A percentile compares a stretch with the other conserved stretches of the same genome.
These are phyloP conservation scores for Phytophthora megakarya DNA, from an alignment of 352 stramenopile genomes.

Conservation along the genomic window DNA sequence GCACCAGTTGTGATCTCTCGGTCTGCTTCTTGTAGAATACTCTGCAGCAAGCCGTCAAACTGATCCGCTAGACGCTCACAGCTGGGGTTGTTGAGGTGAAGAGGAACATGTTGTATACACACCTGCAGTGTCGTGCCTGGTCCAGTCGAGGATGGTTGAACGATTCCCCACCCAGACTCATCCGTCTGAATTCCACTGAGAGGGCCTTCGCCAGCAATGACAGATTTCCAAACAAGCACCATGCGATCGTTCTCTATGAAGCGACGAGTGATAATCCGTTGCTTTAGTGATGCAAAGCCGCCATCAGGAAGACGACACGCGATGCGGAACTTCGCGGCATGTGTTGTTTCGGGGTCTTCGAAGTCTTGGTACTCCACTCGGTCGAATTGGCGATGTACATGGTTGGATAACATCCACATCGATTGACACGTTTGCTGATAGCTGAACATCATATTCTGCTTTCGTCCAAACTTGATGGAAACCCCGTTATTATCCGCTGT, in stretches of 20 bases:
- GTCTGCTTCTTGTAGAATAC: not conserved
- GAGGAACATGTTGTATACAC: not conserved
- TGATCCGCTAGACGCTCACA: not conserved
- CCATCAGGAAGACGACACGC: not conserved
- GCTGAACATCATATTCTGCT: not conserved
- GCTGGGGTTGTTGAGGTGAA: constrained; percentile 1
- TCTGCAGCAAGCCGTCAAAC: constrained; percentile 3
- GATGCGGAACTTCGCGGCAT: constrained; percentile 2
- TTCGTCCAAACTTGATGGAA: not conserved
- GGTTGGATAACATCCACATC: not conserved
- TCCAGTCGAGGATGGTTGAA: not conserved
- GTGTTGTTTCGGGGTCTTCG: not conserved
- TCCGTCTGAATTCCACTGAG: constrained; percentile 5
- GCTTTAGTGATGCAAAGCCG: not conserved
- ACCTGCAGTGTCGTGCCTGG: not conserved
- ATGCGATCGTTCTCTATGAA: constrained; percentile 1
- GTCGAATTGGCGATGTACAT: constrained; percentile 1
- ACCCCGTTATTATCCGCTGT: not conserved
- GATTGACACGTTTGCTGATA: not conserved
- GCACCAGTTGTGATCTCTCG: not conserved
- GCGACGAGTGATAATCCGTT: not conserved
- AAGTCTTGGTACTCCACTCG: not conserved
- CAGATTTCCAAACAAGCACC: not conserved
- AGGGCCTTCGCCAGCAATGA: not conserved
- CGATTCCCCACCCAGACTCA: constrained; percentile 1